Base-by-base conservation (phyloP, 495 filamentous ascomycete species). In the Lasiosphaeria ovina region DNA sequence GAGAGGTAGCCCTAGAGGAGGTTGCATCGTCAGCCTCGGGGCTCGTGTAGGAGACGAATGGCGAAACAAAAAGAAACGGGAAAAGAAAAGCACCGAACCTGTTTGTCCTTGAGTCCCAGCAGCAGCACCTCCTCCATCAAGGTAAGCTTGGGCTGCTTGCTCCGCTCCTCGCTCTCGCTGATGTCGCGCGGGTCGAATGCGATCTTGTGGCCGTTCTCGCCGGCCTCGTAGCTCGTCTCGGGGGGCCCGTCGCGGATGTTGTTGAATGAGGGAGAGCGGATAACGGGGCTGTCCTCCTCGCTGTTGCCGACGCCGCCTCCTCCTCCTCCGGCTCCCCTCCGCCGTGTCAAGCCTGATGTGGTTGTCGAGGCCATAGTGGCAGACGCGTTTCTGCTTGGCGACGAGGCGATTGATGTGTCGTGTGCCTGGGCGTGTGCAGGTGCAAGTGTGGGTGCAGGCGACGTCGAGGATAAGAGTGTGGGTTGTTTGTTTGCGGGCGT, bases 121-220 rank as follows among this genome's bases (percentile, higher is more conserved):
- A 98, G 77, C 66, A 98, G 76, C 34, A 98, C 88, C 79, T 98
- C 94, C 79, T 98, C 94, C 94, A 98, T 98, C 60, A 98, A 77
- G 35, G 95, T 98, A 64, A 98, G 76, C 80, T 98, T 98, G 34
- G 94, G 94, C 79, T 98, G 93, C 78, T 97, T 97, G 80, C 85
- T 96, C 72, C 95, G 81, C 81, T 98, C 94, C 69, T 89, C 89
- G 74, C 87, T 97, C 83, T 98, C 95, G 76, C 89, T 95, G 72
- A 98, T 93, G 76, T 98, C 94, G 73, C 91, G 83, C 52, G 94
- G 94, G 75, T 98, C 94, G 74, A 93, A 98, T 35, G 92, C 95
- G 76, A 98, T 97, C 81, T 95, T 97, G 77, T 98, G 95, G 59
- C 94, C 94, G 81, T 97, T 97, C 78, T 96, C 93, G 68, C 89